A percentile compares a stretch with the other conserved stretches of the same genome.
Evolutionary conservation across 306 rosid species (phyloP).

Genomic region (Adenanthera pavonina): DNA sequence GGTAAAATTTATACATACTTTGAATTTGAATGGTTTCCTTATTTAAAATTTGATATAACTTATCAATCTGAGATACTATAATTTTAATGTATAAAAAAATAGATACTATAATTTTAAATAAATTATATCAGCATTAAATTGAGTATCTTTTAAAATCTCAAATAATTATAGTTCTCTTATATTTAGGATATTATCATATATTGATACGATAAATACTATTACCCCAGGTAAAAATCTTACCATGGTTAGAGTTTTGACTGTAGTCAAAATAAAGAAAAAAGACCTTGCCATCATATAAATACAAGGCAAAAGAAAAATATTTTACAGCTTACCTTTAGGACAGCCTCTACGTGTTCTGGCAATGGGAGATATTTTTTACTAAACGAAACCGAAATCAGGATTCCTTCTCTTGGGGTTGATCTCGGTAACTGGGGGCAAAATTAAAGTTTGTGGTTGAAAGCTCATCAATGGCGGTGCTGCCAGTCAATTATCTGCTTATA

Average conservation of each 20-base stretch:
- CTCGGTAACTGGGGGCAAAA: not conserved
- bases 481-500: slow-evolving; percentile 34
- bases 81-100: not conserved
- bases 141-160: not conserved
- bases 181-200: not conserved
- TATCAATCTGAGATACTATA: not conserved
- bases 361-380: not conserved
- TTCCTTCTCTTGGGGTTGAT: not conserved
- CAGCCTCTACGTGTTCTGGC: not conserved
- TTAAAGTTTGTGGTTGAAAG: slow-evolving; percentile 25
- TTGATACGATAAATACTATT: not conserved
- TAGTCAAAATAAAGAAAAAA: not conserved
- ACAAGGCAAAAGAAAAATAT: not conserved
- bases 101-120: not conserved
- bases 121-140: not conserved
- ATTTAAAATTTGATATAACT: not conserved
- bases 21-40: not conserved
- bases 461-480: slow-evolving; percentile 45
- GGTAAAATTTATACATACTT: not conserved
- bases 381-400: not conserved
- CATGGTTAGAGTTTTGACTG: slow-evolving; percentile 39
- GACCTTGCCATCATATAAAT: slow-evolving; percentile 8
- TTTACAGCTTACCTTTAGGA: not conserved
- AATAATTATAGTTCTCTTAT: not conserved
- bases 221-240: slow-evolving; percentile 44